phyloP scores from a whole-genome alignment of 352 stramenopile genomes.

The Phytopythium montanum region DNA sequence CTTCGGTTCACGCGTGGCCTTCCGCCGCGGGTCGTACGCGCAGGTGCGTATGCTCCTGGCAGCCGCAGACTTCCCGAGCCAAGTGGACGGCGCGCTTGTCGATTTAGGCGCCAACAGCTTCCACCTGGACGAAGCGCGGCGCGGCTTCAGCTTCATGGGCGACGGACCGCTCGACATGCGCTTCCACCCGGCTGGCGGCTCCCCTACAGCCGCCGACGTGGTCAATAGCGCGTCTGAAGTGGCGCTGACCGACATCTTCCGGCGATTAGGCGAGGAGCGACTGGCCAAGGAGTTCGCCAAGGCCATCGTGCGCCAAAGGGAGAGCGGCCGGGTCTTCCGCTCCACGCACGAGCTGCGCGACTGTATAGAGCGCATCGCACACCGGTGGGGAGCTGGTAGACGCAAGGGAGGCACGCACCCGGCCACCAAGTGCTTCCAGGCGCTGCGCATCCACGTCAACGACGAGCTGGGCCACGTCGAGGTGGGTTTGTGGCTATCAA shows the following conservation, averaged over 20 bases:
- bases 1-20: slow-evolving; percentile 49
- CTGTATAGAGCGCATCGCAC: slow-evolving; percentile 74
- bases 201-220: slow-evolving; percentile 48
- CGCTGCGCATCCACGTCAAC: slow-evolving; percentile 79
- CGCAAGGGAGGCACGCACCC: slow-evolving; percentile 39
- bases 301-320: slow-evolving; percentile 64
- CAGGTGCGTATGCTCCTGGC: slow-evolving; percentile 40
- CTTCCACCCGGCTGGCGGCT: slow-evolving; percentile 47
- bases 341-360: slow-evolving; percentile 64
- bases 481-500: slow-evolving; percentile 6
- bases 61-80: slow-evolving; percentile 29
- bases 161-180: slow-evolving; percentile 82
- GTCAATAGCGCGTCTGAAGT: slow-evolving; percentile 74
- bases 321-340: slow-evolving; percentile 38
- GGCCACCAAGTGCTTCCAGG: slow-evolving; percentile 78
- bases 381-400: slow-evolving; percentile 46
- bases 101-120: slow-evolving; percentile 83
- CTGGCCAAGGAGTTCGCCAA: slow-evolving; percentile 81
- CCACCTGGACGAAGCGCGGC: slow-evolving; percentile 65
- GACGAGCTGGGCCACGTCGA: slow-evolving; percentile 73
- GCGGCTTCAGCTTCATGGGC: slow-evolving; percentile 70
- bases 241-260: slow-evolving; percentile 73
- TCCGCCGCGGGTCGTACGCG: slow-evolving; percentile 57
- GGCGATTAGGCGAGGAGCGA: slow-evolving; percentile 62
- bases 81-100: slow-evolving; percentile 69